Evolutionary conservation across 1,284 basidiomycete species (phyloP).

Genomic region (Crucibulum parvulum): DNA sequence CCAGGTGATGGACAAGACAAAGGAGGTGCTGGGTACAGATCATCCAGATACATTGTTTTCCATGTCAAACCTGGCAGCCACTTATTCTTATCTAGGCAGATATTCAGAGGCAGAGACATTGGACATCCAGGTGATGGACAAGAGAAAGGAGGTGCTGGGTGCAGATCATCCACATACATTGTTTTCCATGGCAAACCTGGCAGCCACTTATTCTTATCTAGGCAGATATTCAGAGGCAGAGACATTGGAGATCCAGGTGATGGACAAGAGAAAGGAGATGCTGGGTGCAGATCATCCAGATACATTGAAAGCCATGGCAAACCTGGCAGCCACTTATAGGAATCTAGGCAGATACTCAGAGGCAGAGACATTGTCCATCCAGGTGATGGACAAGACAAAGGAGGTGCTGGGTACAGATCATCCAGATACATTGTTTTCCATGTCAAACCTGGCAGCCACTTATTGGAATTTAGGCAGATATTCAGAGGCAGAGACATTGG

Average conservation of each 20-base stretch:
- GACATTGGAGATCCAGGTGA: slow-evolving; percentile 1
- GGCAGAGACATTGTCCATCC: neutral
- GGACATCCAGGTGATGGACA: neutral
- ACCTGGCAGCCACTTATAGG: slow-evolving; percentile 5
- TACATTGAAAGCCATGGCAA: slow-evolving; percentile 3
- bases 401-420: slow-evolving; percentile 9
- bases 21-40: neutral
- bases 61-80: neutral
- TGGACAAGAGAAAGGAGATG: slow-evolving; percentile 1
- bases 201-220: neutral
- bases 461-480: neutral
- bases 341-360: slow-evolving; percentile 6
- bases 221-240: neutral
- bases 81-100: neutral
- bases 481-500: slow-evolving; percentile 4
- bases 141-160: neutral
- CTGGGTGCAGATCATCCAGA: slow-evolving; percentile 6
- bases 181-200: neutral
- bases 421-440: slow-evolving; percentile 2
- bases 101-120: slow-evolving; percentile 3
- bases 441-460: slow-evolving; percentile 3
- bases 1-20: neutral
- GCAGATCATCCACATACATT: neutral
- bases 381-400: slow-evolving; percentile 1
- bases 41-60: neutral